A percentile compares a stretch with the other conserved stretches of the same genome.
Conservation (phyloP, 768 basidiomycete species). For the Crucibulum laeve region DNA sequence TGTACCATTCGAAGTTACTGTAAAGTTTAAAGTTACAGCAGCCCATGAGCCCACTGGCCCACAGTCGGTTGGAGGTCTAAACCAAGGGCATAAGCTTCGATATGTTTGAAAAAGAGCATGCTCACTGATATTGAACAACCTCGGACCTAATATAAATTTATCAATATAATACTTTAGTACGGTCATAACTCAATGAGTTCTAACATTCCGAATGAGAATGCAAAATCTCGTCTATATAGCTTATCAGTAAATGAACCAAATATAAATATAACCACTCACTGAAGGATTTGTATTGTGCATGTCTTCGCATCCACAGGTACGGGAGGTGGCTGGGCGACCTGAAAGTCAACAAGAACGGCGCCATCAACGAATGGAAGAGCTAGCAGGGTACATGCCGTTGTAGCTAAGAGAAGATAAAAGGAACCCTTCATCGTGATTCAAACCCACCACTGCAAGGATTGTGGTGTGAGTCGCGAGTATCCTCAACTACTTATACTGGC, state of each 20-base stretch:
- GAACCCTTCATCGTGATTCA: too few species aligned
- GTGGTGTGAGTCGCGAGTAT: too few species aligned
- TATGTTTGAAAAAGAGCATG: not conserved
- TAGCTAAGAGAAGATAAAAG: too few species aligned
- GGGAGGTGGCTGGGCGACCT: conserved; percentile 69
- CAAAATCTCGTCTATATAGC: conserved; percentile 58
- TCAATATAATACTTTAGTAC: not conserved
- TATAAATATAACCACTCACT: conserved; percentile 29
- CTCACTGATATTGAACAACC: conserved; percentile 55
- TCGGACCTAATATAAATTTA: conserved; percentile 41
- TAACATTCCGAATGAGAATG: conserved; percentile 64
- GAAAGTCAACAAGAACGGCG: conserved; percentile 57
- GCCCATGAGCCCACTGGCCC: conserved; percentile 71
- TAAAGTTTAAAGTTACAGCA: conserved; percentile 71
- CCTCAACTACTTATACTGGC: too few species aligned
- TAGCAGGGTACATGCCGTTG: not conserved
- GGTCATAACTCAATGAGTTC: conserved; percentile 12
- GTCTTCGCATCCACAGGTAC: conserved; percentile 56
- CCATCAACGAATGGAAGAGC: conserved; percentile 17
- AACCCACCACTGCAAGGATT: too few species aligned
- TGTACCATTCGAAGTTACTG: conserved; percentile 73
- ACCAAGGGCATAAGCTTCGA: not conserved
- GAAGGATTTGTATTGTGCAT: conserved; percentile 61
- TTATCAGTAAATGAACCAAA: conserved; percentile 1
- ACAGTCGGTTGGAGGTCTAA: conserved; percentile 69